A percentile compares a stretch with the other conserved stretches of the same genome.
phyloP scores from a whole-genome alignment of 306 rosid genomes.

The Trifolium repens region DNA sequence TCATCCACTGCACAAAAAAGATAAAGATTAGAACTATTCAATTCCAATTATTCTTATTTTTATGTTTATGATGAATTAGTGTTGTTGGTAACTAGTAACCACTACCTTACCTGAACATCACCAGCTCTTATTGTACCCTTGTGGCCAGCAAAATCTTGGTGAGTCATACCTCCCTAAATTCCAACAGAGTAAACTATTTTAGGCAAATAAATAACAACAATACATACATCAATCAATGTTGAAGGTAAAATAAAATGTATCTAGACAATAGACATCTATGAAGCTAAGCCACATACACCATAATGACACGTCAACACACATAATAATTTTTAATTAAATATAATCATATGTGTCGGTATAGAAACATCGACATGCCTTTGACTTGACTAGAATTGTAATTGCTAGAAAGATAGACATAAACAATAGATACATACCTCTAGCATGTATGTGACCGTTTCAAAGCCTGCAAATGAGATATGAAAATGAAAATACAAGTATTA shows the following conservation, averaged over 20 bases:
- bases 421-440: constrained; percentile 52
- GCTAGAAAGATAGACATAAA: background rate
- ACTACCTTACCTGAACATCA: constrained; percentile 78
- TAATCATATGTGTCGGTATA: background rate
- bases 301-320: no score
- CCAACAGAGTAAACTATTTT: background rate
- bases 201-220: background rate
- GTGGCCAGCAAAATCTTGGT: constrained; percentile 96
- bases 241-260: background rate
- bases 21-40: background rate
- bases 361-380: no score
- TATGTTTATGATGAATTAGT: background rate
- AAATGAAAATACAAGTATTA: constrained; percentile 25
- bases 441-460: constrained; percentile 83
- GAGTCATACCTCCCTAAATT: constrained; percentile 87
- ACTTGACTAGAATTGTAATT: no score
- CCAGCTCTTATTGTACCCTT: constrained; percentile 85
- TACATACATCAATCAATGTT: background rate
- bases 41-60: background rate
- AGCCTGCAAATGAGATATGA: constrained; percentile 51
- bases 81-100: background rate
- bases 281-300: no score
- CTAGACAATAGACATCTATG: background rate
- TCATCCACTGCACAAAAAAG: constrained; percentile 80
- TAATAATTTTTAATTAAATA: background rate